A percentile compares a stretch with the other conserved stretches of the same genome.
Evolutionary conservation across 2,329 filamentous ascomycete genomes (phyloP).

Genomic region (Biscogniauxia sp.): DNA sequence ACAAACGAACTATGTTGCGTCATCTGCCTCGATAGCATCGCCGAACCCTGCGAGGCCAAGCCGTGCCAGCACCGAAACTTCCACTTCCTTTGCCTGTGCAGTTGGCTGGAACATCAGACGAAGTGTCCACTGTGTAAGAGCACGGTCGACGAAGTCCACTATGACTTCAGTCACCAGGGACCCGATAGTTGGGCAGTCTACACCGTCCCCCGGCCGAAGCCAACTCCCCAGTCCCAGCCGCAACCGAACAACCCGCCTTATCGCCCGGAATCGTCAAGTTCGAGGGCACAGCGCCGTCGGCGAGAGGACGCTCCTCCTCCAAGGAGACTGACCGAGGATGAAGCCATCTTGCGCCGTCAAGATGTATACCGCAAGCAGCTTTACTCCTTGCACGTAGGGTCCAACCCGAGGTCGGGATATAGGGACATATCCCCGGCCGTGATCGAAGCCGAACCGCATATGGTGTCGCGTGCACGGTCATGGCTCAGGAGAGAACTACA

Average conservation of each 20-base stretch:
- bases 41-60: conserved; percentile 66
- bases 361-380: conserved; percentile 70
- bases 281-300: conserved; percentile 9
- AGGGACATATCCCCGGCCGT: conserved; percentile 66
- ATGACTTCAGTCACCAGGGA: conserved; percentile 55
- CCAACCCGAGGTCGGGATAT: conserved; percentile 75
- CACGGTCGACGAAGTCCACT: conserved; percentile 57
- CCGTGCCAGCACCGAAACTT: conserved; percentile 81
- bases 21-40: conserved; percentile 78
- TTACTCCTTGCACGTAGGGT: conserved; percentile 79
- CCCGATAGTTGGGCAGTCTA: conserved; percentile 56
- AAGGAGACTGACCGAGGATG: conserved; percentile 28
- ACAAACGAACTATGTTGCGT: conserved; percentile 62
- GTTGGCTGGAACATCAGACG: conserved; percentile 72
- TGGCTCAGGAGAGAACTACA: conserved; percentile 83
- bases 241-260: not conserved
- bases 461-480: conserved; percentile 72
- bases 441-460: conserved; percentile 62
- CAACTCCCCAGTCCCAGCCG: conserved; percentile 7
- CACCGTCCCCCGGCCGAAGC: conserved; percentile 40
- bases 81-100: conserved; percentile 80
- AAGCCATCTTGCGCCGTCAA: conserved; percentile 57
- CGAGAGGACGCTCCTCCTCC: conserved; percentile 12
- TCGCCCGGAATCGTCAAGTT: too few relatives aligned
- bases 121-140: conserved; percentile 78